A percentile compares a stretch with the other conserved stretches of the same genome.
Evolutionary conservation across 2,329 filamentous ascomycete genomes (phyloP).

Genomic region (Calonectria multiphialidica): DNA sequence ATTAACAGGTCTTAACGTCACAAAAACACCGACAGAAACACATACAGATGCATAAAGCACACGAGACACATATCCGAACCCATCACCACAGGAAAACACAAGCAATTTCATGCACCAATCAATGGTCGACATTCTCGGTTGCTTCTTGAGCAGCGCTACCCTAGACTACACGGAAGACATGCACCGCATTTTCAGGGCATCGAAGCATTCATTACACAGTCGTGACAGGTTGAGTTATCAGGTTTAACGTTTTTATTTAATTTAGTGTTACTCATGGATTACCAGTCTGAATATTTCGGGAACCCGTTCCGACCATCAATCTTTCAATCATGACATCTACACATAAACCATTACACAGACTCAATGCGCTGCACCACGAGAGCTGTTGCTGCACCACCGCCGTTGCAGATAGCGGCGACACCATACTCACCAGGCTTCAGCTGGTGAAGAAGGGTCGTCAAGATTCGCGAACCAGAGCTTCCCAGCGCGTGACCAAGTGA

Average conservation of each 20-base stretch:
- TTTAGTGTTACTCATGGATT: neutral
- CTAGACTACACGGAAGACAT: neutral
- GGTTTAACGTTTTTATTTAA: neutral
- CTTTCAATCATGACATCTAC: neutral
- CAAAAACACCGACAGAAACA: too few relatives aligned
- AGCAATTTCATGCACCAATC: neutral
- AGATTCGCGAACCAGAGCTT: conserved; percentile 91
- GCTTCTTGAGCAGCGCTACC: neutral
- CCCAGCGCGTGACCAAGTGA: conserved; percentile 92
- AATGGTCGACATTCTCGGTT: neutral
- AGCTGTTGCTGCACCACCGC: conserved; percentile 91
- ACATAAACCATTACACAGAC: conserved; percentile 54
- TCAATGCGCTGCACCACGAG: conserved; percentile 90
- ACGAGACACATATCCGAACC: too few relatives aligned
- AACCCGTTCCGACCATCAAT: neutral
- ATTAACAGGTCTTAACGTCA: too few relatives aligned
- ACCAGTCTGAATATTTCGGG: neutral
- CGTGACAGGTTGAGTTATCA: too few relatives aligned
- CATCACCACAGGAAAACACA: too few relatives aligned
- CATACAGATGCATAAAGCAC: too few relatives aligned
- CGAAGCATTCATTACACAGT: neutral
- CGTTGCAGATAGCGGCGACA: conserved; percentile 96
- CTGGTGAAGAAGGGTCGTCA: conserved; percentile 92
- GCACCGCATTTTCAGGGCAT: neutral
- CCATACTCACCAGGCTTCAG: conserved; percentile 94